These are phyloP conservation scores for Lepidium didymum DNA, from an alignment of 345 rosid genomes.

Conservation along the genomic window DNA sequence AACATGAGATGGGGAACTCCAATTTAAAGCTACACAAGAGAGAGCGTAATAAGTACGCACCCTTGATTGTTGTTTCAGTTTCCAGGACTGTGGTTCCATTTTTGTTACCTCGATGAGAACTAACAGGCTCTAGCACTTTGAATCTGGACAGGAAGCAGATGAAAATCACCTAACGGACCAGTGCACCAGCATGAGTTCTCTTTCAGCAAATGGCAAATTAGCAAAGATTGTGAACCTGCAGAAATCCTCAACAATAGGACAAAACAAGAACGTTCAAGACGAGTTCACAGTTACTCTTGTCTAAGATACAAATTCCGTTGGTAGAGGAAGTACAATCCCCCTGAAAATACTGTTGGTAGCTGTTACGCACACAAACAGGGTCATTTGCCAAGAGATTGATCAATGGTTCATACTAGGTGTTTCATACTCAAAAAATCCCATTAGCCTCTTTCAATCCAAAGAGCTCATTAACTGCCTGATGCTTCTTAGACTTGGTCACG, in stretches of 20 bases:
- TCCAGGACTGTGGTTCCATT: conserved; percentile 26
- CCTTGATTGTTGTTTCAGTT: conserved; percentile 31
- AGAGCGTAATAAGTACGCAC: conserved; percentile 31
- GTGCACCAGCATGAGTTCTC: conserved; percentile 49
- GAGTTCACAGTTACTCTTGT: background rate
- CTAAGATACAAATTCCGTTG: background rate
- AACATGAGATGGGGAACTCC: background rate
- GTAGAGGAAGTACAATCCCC: background rate
- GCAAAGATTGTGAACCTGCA: conserved; percentile 50
- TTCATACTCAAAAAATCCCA: background rate
- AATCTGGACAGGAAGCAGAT: conserved; percentile 78
- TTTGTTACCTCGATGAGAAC: conserved; percentile 31
- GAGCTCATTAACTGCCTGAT: background rate
- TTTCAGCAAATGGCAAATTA: conserved; percentile 46
- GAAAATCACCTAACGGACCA: conserved; percentile 76
- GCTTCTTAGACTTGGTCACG: background rate
- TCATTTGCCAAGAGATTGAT: background rate
- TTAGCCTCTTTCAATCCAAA: background rate
- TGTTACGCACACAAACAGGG: background rate
- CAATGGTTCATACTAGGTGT: background rate
- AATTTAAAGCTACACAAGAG: background rate
- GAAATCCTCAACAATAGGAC: background rate
- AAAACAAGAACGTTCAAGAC: background rate
- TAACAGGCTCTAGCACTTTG: conserved; percentile 25
- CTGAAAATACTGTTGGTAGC: background rate